Conservation (phyloP, 2,329 filamentous ascomycete species). For the Chaetoscypha palmicola region DNA sequence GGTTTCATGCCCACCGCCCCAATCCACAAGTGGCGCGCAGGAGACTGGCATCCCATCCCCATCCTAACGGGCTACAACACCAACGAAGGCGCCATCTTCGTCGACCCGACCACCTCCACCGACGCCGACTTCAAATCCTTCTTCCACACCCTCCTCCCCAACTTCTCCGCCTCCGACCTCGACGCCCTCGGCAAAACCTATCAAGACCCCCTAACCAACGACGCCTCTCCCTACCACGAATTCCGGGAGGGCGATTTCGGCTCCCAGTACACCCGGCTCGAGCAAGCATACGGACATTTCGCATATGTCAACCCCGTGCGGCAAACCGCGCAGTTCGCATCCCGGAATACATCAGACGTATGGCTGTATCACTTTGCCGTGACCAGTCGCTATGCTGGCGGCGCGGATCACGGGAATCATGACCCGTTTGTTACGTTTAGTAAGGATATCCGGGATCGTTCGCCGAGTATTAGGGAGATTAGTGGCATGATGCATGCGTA, state of each 20-base stretch:
- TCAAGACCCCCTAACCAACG: constrained; percentile 45
- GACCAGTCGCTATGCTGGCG: constrained; percentile 23
- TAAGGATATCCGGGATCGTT: constrained; percentile 5
- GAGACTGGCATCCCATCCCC: constrained; percentile 48
- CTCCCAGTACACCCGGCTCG: constrained; percentile 48
- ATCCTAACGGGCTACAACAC: constrained; percentile 65
- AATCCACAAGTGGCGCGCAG: constrained; percentile 49
- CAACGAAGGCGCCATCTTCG: constrained; percentile 61
- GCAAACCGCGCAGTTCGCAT: constrained; percentile 45
- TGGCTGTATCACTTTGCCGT: constrained; percentile 57
- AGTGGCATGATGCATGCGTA: constrained; percentile 28
- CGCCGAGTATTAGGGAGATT: constrained; percentile 13
- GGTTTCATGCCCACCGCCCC: constrained; percentile 52
- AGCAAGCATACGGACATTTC: constrained; percentile 56
- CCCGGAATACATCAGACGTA: constrained; percentile 31
- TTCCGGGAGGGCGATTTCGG: constrained; percentile 35
- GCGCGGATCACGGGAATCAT: constrained; percentile 40
- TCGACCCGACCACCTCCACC: constrained; percentile 42
- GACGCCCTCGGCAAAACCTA: constrained; percentile 52
- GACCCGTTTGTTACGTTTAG: constrained; percentile 39
- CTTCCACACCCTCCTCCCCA: constrained; percentile 55
- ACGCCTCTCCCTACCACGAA: constrained; percentile 36
- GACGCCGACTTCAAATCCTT: constrained; percentile 50
- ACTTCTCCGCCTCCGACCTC: constrained; percentile 45
- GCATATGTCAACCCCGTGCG: constrained; percentile 58